Base-by-base conservation (phyloP, 169 alveolate genomes). In the Cryptosporidium canis region DNA sequence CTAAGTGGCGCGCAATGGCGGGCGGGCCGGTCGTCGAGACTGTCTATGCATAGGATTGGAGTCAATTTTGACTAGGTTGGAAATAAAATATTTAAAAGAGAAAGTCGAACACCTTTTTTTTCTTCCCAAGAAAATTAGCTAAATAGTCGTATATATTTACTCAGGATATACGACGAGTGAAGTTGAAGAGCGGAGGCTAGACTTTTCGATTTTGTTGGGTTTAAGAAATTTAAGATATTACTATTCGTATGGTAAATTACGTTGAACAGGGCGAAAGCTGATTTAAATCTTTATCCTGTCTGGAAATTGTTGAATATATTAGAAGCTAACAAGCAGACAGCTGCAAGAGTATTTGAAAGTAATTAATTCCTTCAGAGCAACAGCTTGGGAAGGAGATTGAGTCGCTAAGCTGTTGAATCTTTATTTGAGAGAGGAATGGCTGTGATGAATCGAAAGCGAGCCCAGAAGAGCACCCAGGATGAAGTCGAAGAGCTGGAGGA, bases 1-100 rank as follows among this genome's bases (percentile, higher is more conserved):
- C 68, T 61, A 61, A 21, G 45, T 61, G 68, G 68, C 68, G 68
- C 68, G 68, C 68, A 61, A 6, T 0, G 0, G 1, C 12, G 6
- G 83, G 83, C 83, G 83, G 66, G 56, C 63, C n/a, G 0, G 24
- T 6, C 5, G 43, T 31, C 83, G 83, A 67, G 83, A 67, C 83
- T 67, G 83, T 67, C 83, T 67, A 67, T 63, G 39, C 18, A 44
- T 33, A 29, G 29, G 83, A 67, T 67, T 67, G 18, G 66, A 31
- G 83, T 67, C 83, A 67, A 51, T 27, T 21, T 33, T 67, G 83
- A 67, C 83, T 9, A 27, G 41, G 9, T n/a, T 41, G 33, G 37
- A 12, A 18, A 65, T 27, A 16, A 66, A 66, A 44, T 27, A 21
- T 18, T 12, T 1, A 21, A 39, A n/a, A 48, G 3, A 48, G n/a